A percentile compares a stretch with the other conserved stretches of the same genome.
Conservation (phyloP, 306 rosid species). For the Medicago arabica region DNA sequence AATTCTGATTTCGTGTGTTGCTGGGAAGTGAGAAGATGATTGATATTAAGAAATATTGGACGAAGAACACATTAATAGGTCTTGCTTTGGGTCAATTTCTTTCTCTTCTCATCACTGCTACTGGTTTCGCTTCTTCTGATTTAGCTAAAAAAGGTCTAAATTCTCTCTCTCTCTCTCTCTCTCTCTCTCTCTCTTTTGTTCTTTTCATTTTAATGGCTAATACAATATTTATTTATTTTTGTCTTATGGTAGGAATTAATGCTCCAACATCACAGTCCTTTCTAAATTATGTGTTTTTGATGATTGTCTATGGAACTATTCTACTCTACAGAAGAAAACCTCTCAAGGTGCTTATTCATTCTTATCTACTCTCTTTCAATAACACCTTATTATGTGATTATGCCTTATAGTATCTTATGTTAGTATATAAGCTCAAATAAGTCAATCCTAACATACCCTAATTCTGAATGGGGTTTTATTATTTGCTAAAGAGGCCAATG, state of each 20-base stretch:
- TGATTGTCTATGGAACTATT: conserved; percentile 68
- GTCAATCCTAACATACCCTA: neutral
- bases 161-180: too few species aligned
- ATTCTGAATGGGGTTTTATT: neutral
- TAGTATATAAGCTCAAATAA: neutral
- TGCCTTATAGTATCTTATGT: neutral
- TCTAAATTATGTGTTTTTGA: conserved; percentile 81
- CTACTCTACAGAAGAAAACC: conserved; percentile 65
- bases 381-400: too few species aligned
- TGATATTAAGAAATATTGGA: conserved; percentile 50
- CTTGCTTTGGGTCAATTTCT: conserved; percentile 96
- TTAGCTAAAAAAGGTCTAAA: conserved; percentile 60
- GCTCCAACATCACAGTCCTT: conserved; percentile 93
- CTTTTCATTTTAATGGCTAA: too few species aligned
- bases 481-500: conserved; percentile 12
- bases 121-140: conserved; percentile 86
- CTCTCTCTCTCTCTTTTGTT: too few species aligned
- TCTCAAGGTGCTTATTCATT: conserved; percentile 77
- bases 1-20: too few species aligned
- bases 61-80: conserved; percentile 70
- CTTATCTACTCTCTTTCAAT: too few species aligned
- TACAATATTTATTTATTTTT: conserved; percentile 12
- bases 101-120: conserved; percentile 85
- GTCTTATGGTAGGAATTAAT: conserved; percentile 62
- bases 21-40: too few species aligned